Conservation (phyloP, 495 filamentous ascomycete genomes). For the Clavariopsis aquatica region DNA sequence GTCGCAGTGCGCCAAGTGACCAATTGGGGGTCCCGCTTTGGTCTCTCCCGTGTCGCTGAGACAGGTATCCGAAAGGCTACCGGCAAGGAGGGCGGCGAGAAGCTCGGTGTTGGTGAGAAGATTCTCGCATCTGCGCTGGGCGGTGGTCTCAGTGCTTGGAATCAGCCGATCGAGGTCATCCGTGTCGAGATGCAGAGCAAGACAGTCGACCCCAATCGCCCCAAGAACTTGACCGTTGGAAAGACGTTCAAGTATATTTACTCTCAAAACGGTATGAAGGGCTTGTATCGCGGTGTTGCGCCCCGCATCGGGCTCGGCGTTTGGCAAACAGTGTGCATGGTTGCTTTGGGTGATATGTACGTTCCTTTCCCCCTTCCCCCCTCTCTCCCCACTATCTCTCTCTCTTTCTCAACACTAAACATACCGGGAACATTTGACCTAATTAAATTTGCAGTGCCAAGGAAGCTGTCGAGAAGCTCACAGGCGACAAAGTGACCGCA, state of each 20-base stretch:
- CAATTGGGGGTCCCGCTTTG: constrained; percentile 98
- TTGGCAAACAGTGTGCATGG: constrained; percentile 99
- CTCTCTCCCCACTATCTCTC: constrained; percentile 9
- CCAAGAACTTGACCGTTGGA: constrained; percentile 96
- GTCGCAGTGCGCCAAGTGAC: constrained; percentile 98
- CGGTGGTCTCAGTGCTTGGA: constrained; percentile 95
- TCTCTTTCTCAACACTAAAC: too few species aligned
- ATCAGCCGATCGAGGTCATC: constrained; percentile 99
- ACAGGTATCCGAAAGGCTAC: constrained; percentile 78
- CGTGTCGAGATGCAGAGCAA: constrained; percentile 99
- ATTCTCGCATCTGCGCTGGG: constrained; percentile 83
- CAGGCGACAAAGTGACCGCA: constrained; percentile 88
- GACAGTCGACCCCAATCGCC: constrained; percentile 93
- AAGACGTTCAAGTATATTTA: constrained; percentile 95
- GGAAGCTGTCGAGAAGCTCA: constrained; percentile 94
- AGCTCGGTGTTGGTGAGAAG: constrained; percentile 80
- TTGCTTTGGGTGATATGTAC: constrained; percentile 98
- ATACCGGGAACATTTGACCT: too few species aligned
- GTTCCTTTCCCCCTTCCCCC: constrained; percentile 45
- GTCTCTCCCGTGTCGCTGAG: constrained; percentile 87
- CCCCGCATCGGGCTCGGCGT: constrained; percentile 92
- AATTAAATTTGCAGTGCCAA: too few species aligned
- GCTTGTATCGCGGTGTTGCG: constrained; percentile 92
- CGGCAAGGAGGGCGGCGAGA: constrained; percentile 75
- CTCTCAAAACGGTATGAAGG: constrained; percentile 79